phyloP scores from a whole-genome alignment of 192 early-diverging fungal species.

The Coemansia sp. region DNA sequence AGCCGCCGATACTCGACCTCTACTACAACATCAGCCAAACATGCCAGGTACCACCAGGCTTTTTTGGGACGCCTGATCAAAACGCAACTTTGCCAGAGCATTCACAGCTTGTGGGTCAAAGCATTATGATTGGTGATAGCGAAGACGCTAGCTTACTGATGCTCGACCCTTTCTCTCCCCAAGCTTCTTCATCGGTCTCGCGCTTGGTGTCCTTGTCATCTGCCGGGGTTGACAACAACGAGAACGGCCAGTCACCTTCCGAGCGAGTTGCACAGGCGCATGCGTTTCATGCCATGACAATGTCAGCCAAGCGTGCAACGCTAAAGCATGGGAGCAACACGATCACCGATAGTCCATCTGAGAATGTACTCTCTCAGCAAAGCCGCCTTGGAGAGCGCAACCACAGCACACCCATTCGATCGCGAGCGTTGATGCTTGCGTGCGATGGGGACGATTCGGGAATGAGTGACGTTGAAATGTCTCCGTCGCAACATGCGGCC shows the following conservation, averaged over 20 bases:
- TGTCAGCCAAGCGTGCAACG: constrained; percentile 4
- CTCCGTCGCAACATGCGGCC: constrained; percentile 33
- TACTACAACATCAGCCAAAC: constrained; percentile 33
- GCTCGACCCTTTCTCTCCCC: constrained; percentile 29
- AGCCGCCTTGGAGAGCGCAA: background rate
- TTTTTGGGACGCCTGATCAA: constrained; percentile 30
- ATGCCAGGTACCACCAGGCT: constrained; percentile 28
- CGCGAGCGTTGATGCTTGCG: background rate
- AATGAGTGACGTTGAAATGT: constrained; percentile 32
- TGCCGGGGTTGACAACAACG: background rate
- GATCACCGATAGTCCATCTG: constrained; percentile 6
- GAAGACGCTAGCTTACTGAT: background rate
- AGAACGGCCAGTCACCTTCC: constrained; percentile 18
- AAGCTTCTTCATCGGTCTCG: background rate
- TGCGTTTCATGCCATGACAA: constrained; percentile 13
- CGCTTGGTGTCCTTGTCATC: background rate
- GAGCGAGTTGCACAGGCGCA: constrained; percentile 20
- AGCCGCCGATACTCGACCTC: constrained; percentile 31
- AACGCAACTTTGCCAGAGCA: constrained; percentile 6
- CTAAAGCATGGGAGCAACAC: background rate
- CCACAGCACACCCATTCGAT: background rate
- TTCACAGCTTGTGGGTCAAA: constrained; percentile 1
- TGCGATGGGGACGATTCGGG: constrained; percentile 13
- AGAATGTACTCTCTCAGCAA: constrained; percentile 4
- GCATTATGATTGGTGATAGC: background rate